These are phyloP conservation scores for Euptelea pleiosperma DNA, from an alignment of 164 flowering plant species.

Conservation along the genomic window DNA sequence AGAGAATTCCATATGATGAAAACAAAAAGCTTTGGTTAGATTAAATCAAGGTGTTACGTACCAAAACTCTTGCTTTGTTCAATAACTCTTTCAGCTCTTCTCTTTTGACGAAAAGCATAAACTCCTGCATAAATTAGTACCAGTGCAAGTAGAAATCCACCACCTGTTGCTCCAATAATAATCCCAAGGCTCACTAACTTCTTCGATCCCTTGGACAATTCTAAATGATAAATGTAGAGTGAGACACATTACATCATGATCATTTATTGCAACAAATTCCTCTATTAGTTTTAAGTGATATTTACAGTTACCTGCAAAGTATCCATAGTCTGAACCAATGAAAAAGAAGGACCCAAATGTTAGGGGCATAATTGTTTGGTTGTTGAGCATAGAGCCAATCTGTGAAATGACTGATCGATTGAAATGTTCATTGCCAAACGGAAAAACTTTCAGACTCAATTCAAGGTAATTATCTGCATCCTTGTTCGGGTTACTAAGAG, in stretches of 20 bases:
- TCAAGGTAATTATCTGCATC: constrained; percentile 28
- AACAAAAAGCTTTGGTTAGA: not conserved
- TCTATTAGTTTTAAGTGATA: not conserved
- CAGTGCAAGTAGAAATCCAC: constrained; percentile 32
- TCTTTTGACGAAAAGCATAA: constrained; percentile 41
- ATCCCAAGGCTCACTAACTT: constrained; percentile 30
- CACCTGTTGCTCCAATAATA: constrained; percentile 41
- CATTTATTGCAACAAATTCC: not conserved
- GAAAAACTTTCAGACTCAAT: constrained; percentile 34
- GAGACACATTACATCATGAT: not conserved
- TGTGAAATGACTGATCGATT: constrained; percentile 30
- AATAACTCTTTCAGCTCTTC: constrained; percentile 32
- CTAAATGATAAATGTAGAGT: not conserved
- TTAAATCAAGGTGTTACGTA: constrained; percentile 11
- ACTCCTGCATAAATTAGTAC: constrained; percentile 28
- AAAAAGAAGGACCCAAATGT: constrained; percentile 44
- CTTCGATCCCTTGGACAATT: constrained; percentile 9
- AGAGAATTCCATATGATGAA: not conserved
- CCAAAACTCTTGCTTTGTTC: constrained; percentile 40
- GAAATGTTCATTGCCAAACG: constrained; percentile 36
- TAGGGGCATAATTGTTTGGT: constrained; percentile 39
- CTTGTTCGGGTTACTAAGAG: constrained; percentile 32
- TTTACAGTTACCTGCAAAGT: constrained; percentile 29
- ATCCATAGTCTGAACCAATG: constrained; percentile 20
- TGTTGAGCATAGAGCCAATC: constrained; percentile 37